Evolutionary conservation across 192 early-diverging fungal genomes (phyloP).

Genomic region (Backusella tuberculispora): DNA sequence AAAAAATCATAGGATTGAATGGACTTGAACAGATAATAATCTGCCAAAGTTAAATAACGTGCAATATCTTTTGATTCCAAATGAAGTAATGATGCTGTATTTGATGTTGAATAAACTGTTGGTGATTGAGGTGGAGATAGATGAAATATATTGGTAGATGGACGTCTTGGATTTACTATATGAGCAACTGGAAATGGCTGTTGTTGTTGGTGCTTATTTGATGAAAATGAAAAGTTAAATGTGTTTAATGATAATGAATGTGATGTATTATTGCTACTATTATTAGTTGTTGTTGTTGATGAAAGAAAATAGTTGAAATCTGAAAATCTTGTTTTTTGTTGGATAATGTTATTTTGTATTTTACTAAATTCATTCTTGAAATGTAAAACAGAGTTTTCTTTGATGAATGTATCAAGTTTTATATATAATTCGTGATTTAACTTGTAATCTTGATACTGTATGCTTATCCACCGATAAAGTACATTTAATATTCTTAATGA

Average conservation of each 20-base stretch:
- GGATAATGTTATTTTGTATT: constrained; percentile 16
- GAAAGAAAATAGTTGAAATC: neutral
- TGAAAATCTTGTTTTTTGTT: constrained; percentile 14
- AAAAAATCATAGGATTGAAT: constrained; percentile 39
- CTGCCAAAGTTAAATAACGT: constrained; percentile 46
- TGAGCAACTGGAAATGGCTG: constrained; percentile 7
- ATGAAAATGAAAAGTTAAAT: constrained; percentile 1
- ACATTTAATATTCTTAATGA: constrained; percentile 58
- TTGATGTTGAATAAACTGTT: constrained; percentile 4
- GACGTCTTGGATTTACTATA: neutral
- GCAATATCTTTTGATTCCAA: constrained; percentile 35
- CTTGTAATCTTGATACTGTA: constrained; percentile 66
- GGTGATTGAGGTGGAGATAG: constrained; percentile 34
- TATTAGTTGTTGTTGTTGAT: neutral
- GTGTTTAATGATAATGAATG: neutral
- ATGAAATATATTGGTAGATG: neutral
- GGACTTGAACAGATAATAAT: constrained; percentile 47
- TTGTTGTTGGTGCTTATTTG: neutral
- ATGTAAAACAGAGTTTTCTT: constrained; percentile 44
- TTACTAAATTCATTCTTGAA: constrained; percentile 45
- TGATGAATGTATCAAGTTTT: constrained; percentile 54
- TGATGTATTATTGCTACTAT: neutral
- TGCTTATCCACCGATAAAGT: constrained; percentile 62
- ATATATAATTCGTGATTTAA: constrained; percentile 43
- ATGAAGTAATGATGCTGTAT: neutral